Conservation (phyloP, 176 grass and related monocot genomes). For the Calamus simplicifolius region DNA sequence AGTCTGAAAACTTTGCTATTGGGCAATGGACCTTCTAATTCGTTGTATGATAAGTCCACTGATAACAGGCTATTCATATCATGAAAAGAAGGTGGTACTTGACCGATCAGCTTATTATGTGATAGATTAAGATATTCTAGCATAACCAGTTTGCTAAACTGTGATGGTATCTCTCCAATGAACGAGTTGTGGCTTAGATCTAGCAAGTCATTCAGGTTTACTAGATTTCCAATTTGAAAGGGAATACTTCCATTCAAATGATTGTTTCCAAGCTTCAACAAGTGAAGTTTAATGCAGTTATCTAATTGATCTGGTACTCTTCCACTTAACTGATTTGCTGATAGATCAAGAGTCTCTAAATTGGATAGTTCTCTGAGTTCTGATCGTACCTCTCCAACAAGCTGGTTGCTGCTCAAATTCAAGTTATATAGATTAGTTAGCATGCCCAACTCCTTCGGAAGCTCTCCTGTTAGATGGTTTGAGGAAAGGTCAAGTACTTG, state of each 20-base stretch:
- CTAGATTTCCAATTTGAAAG: too few relatives aligned
- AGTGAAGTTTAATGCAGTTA: background rate
- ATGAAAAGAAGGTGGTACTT: too few relatives aligned
- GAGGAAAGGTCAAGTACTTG: background rate
- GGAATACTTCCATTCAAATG: slow-evolving; percentile 11
- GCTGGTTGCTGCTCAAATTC: background rate
- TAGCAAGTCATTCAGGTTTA: too few relatives aligned
- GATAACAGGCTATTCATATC: too few relatives aligned
- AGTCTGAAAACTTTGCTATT: too few relatives aligned
- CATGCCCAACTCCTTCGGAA: background rate
- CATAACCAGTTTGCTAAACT: too few relatives aligned
- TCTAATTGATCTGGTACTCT: background rate
- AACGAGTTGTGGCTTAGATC: too few relatives aligned
- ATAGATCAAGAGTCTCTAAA: slow-evolving; percentile 11
- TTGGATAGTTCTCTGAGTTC: background rate
- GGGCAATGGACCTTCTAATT: too few relatives aligned
- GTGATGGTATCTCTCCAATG: too few relatives aligned
- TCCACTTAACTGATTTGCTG: slow-evolving; percentile 11
- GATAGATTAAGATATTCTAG: too few relatives aligned
- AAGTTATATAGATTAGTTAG: background rate
- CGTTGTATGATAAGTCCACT: too few relatives aligned
- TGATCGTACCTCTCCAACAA: background rate
- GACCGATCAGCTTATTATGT: too few relatives aligned
- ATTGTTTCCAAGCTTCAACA: slow-evolving; percentile 3
- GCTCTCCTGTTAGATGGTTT: background rate